Percentiles rank a stretch among this genome's conserved stretches.
Conservation (phyloP, 202 grass and related monocot genomes). For the Eragrostis tef region DNA sequence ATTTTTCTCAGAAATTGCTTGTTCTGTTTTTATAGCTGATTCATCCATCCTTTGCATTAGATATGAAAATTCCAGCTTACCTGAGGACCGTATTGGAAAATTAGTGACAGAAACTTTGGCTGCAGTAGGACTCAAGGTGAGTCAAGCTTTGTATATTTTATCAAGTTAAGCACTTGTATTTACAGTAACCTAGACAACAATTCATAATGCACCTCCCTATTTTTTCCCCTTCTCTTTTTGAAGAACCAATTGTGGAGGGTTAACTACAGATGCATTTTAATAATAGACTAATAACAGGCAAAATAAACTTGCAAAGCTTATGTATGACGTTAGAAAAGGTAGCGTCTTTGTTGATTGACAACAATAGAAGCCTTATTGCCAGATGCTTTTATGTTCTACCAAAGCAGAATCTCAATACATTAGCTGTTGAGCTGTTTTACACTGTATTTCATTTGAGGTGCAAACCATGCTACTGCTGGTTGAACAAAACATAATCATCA, state of each 20-base stretch:
- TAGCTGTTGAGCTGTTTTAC: background rate
- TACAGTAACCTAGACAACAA: background rate
- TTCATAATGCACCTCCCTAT: background rate
- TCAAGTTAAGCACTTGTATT: constrained; percentile 19
- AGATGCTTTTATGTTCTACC: background rate
- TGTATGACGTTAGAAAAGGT: background rate
- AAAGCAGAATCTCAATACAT: background rate
- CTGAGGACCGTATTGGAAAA: constrained; percentile 65
- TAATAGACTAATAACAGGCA: background rate
- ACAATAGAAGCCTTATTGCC: background rate
- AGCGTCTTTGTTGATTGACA: background rate
- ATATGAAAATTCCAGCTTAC: constrained; percentile 91
- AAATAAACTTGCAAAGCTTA: background rate
- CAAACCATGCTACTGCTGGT: constrained; percentile 22
- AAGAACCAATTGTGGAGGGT: background rate
- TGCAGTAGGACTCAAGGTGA: constrained; percentile 91
- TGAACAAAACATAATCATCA: constrained; percentile 13
- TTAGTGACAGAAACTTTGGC: constrained; percentile 85
- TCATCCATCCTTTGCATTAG: constrained; percentile 55
- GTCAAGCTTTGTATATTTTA: constrained; percentile 34
- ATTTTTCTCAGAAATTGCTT: background rate
- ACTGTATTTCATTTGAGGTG: background rate
- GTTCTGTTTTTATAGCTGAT: constrained; percentile 41
- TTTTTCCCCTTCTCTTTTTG: background rate
- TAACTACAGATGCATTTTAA: background rate